phyloP scores from a whole-genome alignment of 495 filamentous ascomycete species.

The Monascus purpureus region DNA sequence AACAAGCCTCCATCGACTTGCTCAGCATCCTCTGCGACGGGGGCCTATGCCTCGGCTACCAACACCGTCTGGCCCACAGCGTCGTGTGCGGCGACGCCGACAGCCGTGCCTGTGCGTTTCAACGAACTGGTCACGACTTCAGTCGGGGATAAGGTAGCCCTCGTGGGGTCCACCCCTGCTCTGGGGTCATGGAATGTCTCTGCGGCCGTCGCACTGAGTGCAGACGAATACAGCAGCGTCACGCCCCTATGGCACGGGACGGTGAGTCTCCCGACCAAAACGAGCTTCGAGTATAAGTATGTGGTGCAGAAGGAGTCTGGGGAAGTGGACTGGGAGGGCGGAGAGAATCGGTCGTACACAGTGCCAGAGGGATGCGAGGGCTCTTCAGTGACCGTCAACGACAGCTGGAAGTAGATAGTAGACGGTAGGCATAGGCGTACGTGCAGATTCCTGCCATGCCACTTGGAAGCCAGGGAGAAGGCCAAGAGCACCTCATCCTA shows the following conservation, averaged over 20 bases:
- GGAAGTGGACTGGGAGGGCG: constrained; percentile 42
- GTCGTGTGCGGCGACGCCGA: too few relatives aligned
- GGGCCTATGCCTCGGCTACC: constrained; percentile 8
- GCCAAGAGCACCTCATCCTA: too few relatives aligned
- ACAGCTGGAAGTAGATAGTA: constrained; percentile 7
- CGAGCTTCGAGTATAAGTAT: constrained; percentile 50
- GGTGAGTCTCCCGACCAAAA: constrained; percentile 32
- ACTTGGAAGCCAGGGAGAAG: too few relatives aligned
- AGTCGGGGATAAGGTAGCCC: too few relatives aligned
- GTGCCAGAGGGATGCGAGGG: constrained; percentile 30
- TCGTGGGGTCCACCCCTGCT: too few relatives aligned
- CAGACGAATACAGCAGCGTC: too few relatives aligned
- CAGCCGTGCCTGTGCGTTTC: too few relatives aligned
- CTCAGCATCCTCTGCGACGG: constrained; percentile 9
- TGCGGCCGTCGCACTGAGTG: too few relatives aligned
- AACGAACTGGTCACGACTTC: too few relatives aligned
- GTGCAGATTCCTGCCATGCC: too few relatives aligned
- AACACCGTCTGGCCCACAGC: neutral
- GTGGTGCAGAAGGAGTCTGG: constrained; percentile 39
- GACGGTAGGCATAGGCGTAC: too few relatives aligned
- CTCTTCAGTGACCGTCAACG: constrained; percentile 1
- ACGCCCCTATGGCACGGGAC: constrained; percentile 42
- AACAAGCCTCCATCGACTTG: constrained; percentile 10
- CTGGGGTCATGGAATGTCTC: too few relatives aligned
- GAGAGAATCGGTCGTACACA: constrained; percentile 41